Evolutionary conservation across 352 stramenopile genomes (phyloP).

Genomic region (Phytophthora uliginosa): DNA sequence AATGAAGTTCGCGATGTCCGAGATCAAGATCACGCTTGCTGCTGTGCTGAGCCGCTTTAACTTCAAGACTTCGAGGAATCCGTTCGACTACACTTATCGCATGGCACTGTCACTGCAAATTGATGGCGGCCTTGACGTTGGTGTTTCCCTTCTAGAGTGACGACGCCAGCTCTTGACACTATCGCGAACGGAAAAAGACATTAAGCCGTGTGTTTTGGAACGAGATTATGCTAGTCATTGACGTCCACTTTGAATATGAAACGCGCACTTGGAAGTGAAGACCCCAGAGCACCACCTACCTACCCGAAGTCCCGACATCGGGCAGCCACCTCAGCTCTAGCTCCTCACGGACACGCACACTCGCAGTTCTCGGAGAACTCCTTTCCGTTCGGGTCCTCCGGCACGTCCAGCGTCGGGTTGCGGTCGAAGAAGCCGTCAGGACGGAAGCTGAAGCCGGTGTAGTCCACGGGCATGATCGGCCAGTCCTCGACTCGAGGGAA

Average conservation of each 20-base stretch:
- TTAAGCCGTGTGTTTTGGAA: not conserved
- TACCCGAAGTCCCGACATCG: not conserved
- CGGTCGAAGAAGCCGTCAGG: constrained; percentile 76
- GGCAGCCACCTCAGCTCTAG: not conserved
- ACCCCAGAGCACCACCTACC: not conserved
- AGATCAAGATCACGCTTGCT: constrained; percentile 52
- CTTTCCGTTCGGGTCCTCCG: constrained; percentile 51
- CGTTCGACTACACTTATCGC: constrained; percentile 40
- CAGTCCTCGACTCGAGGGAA: constrained; percentile 79
- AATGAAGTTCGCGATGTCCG: constrained; percentile 51
- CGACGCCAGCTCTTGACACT: not conserved
- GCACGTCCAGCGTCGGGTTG: constrained; percentile 64
- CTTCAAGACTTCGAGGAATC: constrained; percentile 29
- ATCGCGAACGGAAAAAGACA: not conserved
- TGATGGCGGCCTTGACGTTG: constrained; percentile 32
- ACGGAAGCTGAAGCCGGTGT: constrained; percentile 74
- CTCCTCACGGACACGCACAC: constrained; percentile 5
- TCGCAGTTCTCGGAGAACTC: constrained; percentile 46
- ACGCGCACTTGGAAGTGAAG: not conserved
- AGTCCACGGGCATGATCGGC: constrained; percentile 84
- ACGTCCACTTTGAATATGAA: constrained; percentile 20
- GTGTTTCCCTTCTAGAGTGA: constrained; percentile 12
- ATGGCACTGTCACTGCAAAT: constrained; percentile 50
- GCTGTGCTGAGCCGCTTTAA: constrained; percentile 45
- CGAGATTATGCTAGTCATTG: constrained; percentile 5